phyloP scores from a whole-genome alignment of 306 rosid genomes.

The Parietaria judaica region DNA sequence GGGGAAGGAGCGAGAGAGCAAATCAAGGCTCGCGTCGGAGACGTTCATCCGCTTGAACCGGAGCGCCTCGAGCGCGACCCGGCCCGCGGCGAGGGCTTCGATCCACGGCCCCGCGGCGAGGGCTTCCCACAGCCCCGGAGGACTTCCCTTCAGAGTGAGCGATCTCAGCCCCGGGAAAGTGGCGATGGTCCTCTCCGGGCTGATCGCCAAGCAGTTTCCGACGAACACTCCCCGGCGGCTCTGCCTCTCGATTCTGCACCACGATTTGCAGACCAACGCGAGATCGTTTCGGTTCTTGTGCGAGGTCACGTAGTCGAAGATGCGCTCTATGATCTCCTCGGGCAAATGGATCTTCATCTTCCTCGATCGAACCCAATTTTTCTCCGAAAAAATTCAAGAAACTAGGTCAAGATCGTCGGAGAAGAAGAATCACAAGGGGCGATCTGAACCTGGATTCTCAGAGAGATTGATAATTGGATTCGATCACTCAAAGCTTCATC shows the following conservation, averaged over 20 bases:
- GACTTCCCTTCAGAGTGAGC: conserved; percentile 79
- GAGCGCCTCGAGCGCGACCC: conserved; percentile 66
- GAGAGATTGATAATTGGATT: conserved; percentile 3
- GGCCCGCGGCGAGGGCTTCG: conserved; percentile 45
- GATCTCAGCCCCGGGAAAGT: conserved; percentile 66
- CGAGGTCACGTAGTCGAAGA: conserved; percentile 60
- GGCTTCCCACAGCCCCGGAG: conserved; percentile 65
- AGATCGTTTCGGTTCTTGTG: conserved; percentile 73
- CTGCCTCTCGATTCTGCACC: conserved; percentile 73
- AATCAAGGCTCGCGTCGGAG: conserved; percentile 71
- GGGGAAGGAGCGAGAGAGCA: conserved; percentile 66
- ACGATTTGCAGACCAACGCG: conserved; percentile 77
- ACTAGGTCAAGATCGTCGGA: no score
- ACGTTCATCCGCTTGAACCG: conserved; percentile 87
- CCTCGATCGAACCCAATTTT: conserved; percentile 1
- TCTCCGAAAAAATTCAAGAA: conserved; percentile 6
- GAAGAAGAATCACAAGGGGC: no score
- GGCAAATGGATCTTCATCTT: conserved; percentile 78
- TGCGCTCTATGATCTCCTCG: conserved; percentile 84
- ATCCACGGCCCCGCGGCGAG: conserved; percentile 68
- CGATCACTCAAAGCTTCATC: background rate
- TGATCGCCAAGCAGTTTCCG: conserved; percentile 82
- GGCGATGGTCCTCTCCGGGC: conserved; percentile 58
- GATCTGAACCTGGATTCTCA: background rate
- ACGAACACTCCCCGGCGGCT: conserved; percentile 62